Conservation (phyloP, 495 filamentous ascomycete species). For the Talaromyces nanjingensis region DNA sequence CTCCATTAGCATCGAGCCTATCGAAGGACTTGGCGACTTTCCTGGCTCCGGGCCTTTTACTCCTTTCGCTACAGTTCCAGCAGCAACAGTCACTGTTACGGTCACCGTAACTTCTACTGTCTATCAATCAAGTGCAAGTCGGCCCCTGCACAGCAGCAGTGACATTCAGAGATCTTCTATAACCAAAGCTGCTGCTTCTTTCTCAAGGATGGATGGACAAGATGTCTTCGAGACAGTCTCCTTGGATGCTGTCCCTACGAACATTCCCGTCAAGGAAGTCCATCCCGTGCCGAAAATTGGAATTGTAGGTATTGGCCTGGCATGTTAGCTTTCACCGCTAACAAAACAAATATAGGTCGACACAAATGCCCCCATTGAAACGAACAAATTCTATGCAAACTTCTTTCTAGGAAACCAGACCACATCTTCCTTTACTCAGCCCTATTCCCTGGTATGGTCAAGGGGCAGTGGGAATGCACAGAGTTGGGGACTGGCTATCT, state of each 20-base stretch:
- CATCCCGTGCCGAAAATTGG: slow-evolving; percentile 44
- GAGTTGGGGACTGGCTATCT: slow-evolving; percentile 72
- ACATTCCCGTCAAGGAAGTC: slow-evolving; percentile 42
- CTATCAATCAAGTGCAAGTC: neutral
- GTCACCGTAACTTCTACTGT: slow-evolving; percentile 10
- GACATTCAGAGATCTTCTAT: slow-evolving; percentile 4
- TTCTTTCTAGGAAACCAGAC: slow-evolving; percentile 74
- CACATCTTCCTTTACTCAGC: slow-evolving; percentile 69
- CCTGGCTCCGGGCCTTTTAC: neutral
- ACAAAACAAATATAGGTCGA: slow-evolving; percentile 17
- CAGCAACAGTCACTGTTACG: slow-evolving; percentile 15
- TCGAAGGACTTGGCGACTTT: neutral
- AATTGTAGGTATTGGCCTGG: slow-evolving; percentile 34
- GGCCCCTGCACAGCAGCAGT: slow-evolving; percentile 5
- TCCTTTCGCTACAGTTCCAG: neutral
- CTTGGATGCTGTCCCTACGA: slow-evolving; percentile 47
- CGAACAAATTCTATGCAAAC: slow-evolving; percentile 92
- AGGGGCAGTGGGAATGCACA: slow-evolving; percentile 56
- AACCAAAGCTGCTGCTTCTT: slow-evolving; percentile 28
- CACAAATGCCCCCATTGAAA: slow-evolving; percentile 52
- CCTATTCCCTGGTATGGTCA: slow-evolving; percentile 75
- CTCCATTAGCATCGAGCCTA: neutral
- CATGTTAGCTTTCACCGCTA: slow-evolving; percentile 36
- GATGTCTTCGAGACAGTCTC: slow-evolving; percentile 54
- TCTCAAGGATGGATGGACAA: slow-evolving; percentile 25